A percentile compares a stretch with the other conserved stretches of the same genome.
These are phyloP conservation scores for Gaeumannomyces sp. DNA, from an alignment of 2,329 filamentous ascomycete genomes.

Conservation along the genomic window DNA sequence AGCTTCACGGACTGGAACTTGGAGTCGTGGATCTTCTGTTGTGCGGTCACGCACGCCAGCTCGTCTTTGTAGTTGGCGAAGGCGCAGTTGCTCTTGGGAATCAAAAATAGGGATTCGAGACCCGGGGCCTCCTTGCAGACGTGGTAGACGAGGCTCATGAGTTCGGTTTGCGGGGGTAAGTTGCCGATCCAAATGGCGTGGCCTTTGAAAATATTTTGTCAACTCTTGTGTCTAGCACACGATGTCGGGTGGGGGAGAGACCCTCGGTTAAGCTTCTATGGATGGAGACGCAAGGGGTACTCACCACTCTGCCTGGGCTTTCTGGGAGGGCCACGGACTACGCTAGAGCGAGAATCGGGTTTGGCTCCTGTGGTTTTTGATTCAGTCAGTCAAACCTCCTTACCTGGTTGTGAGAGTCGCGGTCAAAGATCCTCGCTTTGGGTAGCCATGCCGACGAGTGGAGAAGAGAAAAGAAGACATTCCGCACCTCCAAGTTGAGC, in stretches of 20 bases:
- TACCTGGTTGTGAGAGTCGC: neutral
- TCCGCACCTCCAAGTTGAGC: conserved; percentile 9
- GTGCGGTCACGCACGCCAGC: conserved; percentile 64
- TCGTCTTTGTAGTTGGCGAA: conserved; percentile 94
- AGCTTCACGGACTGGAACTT: conserved; percentile 79
- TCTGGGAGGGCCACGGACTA: conserved; percentile 47
- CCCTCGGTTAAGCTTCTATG: neutral
- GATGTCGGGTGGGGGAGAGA: conserved; percentile 13
- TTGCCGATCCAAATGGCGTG: conserved; percentile 97
- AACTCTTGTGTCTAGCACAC: conserved; percentile 7
- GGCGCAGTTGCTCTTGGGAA: conserved; percentile 94
- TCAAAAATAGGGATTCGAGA: conserved; percentile 85
- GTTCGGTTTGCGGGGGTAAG: conserved; percentile 72
- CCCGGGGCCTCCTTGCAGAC: conserved; percentile 74
- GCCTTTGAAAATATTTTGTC: conserved; percentile 37
- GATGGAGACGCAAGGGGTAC: conserved; percentile 17
- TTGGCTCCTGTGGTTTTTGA: neutral
- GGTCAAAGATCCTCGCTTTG: neutral
- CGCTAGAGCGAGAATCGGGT: conserved; percentile 21
- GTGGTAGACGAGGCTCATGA: conserved; percentile 83
- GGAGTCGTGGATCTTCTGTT: conserved; percentile 83
- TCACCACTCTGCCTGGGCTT: conserved; percentile 58
- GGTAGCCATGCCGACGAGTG: neutral
- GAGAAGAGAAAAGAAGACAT: conserved; percentile 8
- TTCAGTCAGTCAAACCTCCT: neutral